Base-by-base conservation (phyloP, 257 asterid genomes). In the Petrea volubilis region DNA sequence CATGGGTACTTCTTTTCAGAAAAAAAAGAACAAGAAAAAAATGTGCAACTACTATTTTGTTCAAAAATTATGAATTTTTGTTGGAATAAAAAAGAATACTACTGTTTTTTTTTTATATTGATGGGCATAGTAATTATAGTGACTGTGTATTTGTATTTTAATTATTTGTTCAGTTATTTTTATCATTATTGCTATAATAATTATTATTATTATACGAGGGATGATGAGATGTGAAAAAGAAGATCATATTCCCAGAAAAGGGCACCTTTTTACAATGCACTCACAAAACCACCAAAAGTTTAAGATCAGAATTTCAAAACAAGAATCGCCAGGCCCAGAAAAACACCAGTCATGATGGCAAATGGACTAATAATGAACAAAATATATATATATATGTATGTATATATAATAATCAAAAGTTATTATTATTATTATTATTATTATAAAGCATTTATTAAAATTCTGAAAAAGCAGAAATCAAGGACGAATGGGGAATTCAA, bases 401-500 rank as follows among this genome's bases (percentile, higher is more conserved):
- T n/a, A n/a, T n/a, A n/a, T n/a, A n/a, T n/a, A n/a, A n/a, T n/a
- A n/a, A n/a, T n/a, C n/a, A n/a, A n/a, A n/a, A n/a, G n/a, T n/a
- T n/a, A n/a, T n/a, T n/a, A n/a, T n/a, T n/a, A n/a, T n/a, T n/a
- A n/a, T n/a, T n/a, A n/a, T n/a, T n/a, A n/a, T n/a, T n/a, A n/a
- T n/a, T n/a, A n/a, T n/a, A n/a, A n/a, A n/a, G 33, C 44, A 44
- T 43, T 50, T 25, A 65, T 60, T 47, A 70, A 71, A 72, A 0
- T 17, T 36, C 67, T 51, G 74, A 72, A 60, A 64, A 60, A 38
- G 72, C 51, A 52, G 59, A 53, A 64, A 58, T 50, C 40, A 73
- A 78, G 85, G 84, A 81, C 81, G 74, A 81, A 84, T 60, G 78
- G 79, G 83, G 77, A 84, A 83, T 84, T 84, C 71, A 74, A 71